Percentiles rank a stretch among this genome's conserved stretches.
Evolutionary conservation across 2,329 filamentous ascomycete genomes (phyloP).

Genomic region (Catunica adiposa): DNA sequence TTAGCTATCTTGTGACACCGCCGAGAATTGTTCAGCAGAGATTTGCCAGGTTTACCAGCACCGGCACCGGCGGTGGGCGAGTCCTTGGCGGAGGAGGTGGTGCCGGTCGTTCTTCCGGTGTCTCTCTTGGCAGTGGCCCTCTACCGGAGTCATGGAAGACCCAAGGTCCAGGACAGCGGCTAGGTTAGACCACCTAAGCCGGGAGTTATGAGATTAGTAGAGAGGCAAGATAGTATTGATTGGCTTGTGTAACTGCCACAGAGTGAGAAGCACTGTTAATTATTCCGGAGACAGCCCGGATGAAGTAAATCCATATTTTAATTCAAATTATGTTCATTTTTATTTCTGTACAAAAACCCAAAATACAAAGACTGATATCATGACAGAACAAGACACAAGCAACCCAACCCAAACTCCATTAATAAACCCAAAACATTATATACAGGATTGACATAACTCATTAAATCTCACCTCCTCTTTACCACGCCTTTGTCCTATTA

Average conservation of each 20-base stretch:
- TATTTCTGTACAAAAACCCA: not conserved
- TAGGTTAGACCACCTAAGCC: slow-evolving; percentile 30
- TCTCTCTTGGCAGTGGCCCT: slow-evolving; percentile 24
- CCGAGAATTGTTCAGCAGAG: slow-evolving; percentile 4
- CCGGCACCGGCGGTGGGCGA: not conserved
- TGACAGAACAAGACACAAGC: not conserved
- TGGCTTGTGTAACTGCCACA: no score
- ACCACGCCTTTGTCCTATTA: no score
- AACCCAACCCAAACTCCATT: not conserved
- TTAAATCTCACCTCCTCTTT: not conserved
- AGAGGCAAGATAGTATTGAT: no score
- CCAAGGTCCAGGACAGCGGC: slow-evolving; percentile 43
- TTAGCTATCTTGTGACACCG: slow-evolving; percentile 47
- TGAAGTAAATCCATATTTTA: not conserved
- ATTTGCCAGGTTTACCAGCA: not conserved
- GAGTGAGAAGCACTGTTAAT: not conserved
- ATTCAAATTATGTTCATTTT: not conserved
- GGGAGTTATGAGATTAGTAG: not conserved
- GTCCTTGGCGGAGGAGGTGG: slow-evolving; percentile 5
- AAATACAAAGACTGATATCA: not conserved
- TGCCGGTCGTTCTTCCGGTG: slow-evolving; percentile 4
- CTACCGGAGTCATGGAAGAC: slow-evolving; percentile 48
- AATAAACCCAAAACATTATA: not conserved
- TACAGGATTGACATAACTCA: not conserved
- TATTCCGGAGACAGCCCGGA: not conserved